Conservation (phyloP, 331 rosid species). For the Acacia pycnantha region DNA sequence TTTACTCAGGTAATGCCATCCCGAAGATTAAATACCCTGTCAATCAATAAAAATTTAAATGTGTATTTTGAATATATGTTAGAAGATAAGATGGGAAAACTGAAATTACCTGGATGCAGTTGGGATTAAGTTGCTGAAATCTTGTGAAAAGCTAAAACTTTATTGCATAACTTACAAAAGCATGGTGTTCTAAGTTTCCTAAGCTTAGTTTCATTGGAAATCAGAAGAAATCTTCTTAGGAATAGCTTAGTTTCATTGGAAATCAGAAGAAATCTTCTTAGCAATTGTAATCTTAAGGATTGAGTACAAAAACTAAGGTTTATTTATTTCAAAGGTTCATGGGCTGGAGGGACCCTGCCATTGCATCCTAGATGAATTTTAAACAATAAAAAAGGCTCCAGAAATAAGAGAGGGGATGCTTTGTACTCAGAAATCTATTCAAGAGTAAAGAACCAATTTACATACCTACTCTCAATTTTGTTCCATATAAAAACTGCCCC, state of each 20-base stretch:
- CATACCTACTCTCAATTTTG: background rate
- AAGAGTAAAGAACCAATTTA: constrained; percentile 7
- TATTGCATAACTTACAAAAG: background rate
- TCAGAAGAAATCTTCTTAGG: background rate
- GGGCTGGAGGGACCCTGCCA: background rate
- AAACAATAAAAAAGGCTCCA: background rate
- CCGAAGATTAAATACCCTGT: background rate
- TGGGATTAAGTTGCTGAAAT: background rate
- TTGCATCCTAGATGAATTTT: background rate
- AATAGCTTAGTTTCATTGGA: background rate
- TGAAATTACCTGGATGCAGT: background rate
- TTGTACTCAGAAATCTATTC: background rate
- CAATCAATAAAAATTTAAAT: background rate
- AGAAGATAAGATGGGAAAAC: background rate
- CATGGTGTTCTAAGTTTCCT: background rate
- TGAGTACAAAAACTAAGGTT: background rate
- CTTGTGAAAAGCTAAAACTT: background rate
- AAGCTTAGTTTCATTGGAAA: background rate
- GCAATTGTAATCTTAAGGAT: background rate
- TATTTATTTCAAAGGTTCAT: background rate
- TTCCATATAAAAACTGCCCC: background rate
- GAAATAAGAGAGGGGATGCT: too few species aligned
- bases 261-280: background rate
- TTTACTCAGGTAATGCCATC: background rate
- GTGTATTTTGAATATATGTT: background rate